Conservation (phyloP, 768 basidiomycete species). For the Piloderma croceum region DNA sequence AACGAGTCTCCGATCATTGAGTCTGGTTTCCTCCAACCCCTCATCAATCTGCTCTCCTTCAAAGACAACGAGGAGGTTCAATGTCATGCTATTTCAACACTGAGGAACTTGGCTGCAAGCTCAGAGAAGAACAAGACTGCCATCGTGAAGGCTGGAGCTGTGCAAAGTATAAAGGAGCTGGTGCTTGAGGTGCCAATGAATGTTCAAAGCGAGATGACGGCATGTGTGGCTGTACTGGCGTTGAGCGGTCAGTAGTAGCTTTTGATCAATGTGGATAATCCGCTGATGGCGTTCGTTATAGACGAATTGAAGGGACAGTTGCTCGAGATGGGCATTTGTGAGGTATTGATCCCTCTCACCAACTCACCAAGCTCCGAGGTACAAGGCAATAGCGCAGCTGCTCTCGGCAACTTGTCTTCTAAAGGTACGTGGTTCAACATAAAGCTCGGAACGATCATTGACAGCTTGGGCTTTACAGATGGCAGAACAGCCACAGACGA, state of each 20-base stretch:
- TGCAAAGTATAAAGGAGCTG: constrained; percentile 93
- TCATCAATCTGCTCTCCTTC: constrained; percentile 94
- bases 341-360: constrained; percentile 93
- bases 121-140: constrained; percentile 98
- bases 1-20: constrained; percentile 99
- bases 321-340: constrained; percentile 97
- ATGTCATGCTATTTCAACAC: constrained; percentile 96
- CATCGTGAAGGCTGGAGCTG: constrained; percentile 95
- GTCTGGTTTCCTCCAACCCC: constrained; percentile 90
- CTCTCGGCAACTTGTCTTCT: constrained; percentile 94
- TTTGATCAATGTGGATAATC: constrained; percentile 2
- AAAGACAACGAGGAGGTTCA: constrained; percentile 99
- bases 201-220: constrained; percentile 99
- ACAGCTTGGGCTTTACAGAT: constrained; percentile 38
- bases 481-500: constrained; percentile 75
- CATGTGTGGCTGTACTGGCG: constrained; percentile 94
- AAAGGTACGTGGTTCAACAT: constrained; percentile 55
- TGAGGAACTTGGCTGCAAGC: constrained; percentile 93
- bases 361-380: constrained; percentile 96
- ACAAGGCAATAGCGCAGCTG: constrained; percentile 97
- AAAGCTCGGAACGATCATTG: background rate
- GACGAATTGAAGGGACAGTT: constrained; percentile 96
- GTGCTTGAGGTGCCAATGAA: constrained; percentile 92
- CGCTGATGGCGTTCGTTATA: background rate
- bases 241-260: constrained; percentile 69